Evolutionary conservation across 1,284 basidiomycete genomes (phyloP), one percentile per base, ranked within the genome.

Genomic region (Cryptococcus jaspeensis): DNA sequence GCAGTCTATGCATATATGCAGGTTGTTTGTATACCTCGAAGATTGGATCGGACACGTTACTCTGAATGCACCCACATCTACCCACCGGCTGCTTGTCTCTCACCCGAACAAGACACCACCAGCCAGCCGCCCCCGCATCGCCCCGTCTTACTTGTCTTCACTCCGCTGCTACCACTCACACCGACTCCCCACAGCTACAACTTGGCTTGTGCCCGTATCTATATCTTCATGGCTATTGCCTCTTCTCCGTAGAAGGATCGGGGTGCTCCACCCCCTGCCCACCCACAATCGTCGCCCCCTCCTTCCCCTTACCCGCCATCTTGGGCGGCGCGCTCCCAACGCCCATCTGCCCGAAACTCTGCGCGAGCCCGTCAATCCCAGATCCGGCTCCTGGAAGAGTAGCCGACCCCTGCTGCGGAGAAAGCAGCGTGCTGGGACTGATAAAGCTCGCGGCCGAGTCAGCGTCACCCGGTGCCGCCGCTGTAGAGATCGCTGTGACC

Each of bases 391-490:
- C 18, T 5, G 63, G 60, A 45, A 60, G 50, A 22, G 47, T 35
- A 0, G 49, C 28, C n/a, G 45, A 50, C 20, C 55, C 51, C 25
- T 63, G 56, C 13, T 58, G 49, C 32, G 73, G 72, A 12, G 72
- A 74, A 11, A 74, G 53, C 15, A 76, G 58, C 12, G 72, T 71
- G 40, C 66, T 69, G 9, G 74, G 74, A 15, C 64, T 67, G 50
- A 76, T 73, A 54, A 71, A 76, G 16, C 55, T 58, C 5, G 64
- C 65, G 5, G 61, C 55, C 1, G 50, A 42, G 15, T 47, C 52
- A 13, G 39, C 36, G 40, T 50, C 25, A 12, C 41, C 54, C 18
- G 25, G 23, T 16, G 56, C 36, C 37, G 53, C 41, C 20, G 56
- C 56, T 8, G 47, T 43, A 20, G 45, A 32, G 42, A 52, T 44